A percentile compares a stretch with the other conserved stretches of the same genome.
These are phyloP conservation scores for Malassezia yamatoensis DNA, from an alignment of 1,284 basidiomycete species.

Conservation along the genomic window DNA sequence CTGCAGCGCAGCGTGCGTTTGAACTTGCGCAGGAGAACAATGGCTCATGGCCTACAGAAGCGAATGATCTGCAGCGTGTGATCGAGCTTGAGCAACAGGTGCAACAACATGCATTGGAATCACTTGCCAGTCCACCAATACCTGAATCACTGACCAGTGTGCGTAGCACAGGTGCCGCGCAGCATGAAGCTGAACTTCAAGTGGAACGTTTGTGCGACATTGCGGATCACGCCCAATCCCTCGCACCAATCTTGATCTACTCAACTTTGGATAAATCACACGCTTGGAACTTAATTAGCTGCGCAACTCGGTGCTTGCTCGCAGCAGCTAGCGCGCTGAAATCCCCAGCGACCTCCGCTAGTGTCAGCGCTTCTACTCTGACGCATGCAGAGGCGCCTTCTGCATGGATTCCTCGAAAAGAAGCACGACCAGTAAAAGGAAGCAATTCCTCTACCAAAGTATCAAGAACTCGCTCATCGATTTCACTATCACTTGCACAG, in stretches of 20 bases:
- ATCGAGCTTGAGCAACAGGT: not conserved
- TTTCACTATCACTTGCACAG: slow-evolving; percentile 7
- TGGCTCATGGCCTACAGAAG: not conserved
- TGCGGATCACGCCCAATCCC: slow-evolving; percentile 10
- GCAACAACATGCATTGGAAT: not conserved
- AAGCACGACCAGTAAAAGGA: not conserved
- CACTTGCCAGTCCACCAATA: slow-evolving; percentile 7
- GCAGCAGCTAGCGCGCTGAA: slow-evolving; percentile 11
- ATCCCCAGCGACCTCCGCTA: not conserved
- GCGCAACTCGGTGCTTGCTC: slow-evolving; percentile 7
- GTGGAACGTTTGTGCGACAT: slow-evolving; percentile 8
- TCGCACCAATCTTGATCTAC: slow-evolving; percentile 3
- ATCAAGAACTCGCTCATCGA: slow-evolving; percentile 10
- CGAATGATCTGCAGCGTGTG: not conserved
- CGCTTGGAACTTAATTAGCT: slow-evolving; percentile 1
- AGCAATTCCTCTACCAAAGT: slow-evolving; percentile 7
- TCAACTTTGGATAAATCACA: not conserved
- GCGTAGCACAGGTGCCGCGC: slow-evolving; percentile 2
- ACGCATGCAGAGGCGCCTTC: not conserved
- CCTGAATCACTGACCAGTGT: slow-evolving; percentile 14
- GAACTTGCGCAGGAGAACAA: not conserved
- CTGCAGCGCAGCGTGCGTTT: slow-evolving; percentile 2
- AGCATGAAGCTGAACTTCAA: not conserved
- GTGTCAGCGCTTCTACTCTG: not conserved
- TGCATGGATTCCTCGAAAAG: not conserved